Conservation (phyloP, 1,284 basidiomycete genomes). For the Cryptococcus sp. region DNA sequence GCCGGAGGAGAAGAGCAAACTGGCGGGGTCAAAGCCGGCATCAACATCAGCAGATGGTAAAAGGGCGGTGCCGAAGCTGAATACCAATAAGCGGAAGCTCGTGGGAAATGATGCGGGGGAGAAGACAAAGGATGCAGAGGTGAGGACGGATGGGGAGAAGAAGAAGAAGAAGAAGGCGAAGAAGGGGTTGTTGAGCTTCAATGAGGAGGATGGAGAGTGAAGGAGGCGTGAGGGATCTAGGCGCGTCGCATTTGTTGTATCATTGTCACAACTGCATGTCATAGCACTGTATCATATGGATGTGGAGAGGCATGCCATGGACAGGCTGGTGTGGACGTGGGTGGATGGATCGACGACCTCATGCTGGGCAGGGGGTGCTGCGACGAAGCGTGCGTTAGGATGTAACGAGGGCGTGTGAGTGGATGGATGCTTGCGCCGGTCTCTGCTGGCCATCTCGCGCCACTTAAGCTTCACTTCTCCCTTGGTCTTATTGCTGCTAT, state of each 20-base stretch:
- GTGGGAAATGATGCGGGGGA: constrained; percentile 23
- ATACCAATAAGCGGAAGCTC: constrained; percentile 38
- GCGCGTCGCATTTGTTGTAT: not conserved
- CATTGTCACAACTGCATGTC: not conserved
- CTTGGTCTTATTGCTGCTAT: too few species aligned
- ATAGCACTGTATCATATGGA: too few species aligned
- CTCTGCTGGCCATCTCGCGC: too few species aligned
- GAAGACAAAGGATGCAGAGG: constrained; percentile 7
- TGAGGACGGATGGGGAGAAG: constrained; percentile 7
- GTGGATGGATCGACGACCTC: too few species aligned
- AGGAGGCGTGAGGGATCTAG: not conserved
- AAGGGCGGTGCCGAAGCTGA: constrained; percentile 10
- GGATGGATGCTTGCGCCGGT: too few species aligned
- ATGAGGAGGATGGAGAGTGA: constrained; percentile 39
- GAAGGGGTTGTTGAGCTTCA: constrained; percentile 45
- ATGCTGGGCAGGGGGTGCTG: too few species aligned
- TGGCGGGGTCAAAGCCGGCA: not conserved
- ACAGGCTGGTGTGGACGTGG: too few species aligned
- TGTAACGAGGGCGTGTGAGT: too few species aligned
- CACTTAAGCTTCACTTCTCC: too few species aligned
- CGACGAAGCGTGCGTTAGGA: too few species aligned
- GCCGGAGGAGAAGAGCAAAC: not conserved
- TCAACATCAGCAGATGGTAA: not conserved
- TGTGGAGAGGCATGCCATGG: too few species aligned
- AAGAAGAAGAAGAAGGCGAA: constrained; percentile 45